phyloP scores from a whole-genome alignment of 129 eudicot species.

The Escallonia rubra region DNA sequence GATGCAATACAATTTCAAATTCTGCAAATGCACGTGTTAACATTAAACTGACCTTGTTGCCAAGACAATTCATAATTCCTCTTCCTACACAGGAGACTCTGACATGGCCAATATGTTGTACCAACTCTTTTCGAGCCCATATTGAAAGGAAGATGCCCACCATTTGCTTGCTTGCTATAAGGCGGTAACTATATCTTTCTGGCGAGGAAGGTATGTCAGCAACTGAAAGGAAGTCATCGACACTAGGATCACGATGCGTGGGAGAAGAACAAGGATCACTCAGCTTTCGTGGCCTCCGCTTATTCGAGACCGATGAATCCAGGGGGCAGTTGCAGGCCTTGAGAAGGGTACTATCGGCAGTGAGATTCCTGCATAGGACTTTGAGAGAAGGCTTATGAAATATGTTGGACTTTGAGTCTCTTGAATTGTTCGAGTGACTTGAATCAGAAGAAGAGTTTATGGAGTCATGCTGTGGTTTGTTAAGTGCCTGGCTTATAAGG shows the following conservation, averaged over 20 bases:
- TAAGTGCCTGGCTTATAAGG: conserved; percentile 65
- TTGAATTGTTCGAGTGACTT: conserved; percentile 2
- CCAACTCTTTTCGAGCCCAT: conserved; percentile 60
- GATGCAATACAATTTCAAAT: too few relatives aligned
- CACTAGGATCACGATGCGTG: conserved; percentile 6
- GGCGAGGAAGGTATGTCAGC: conserved; percentile 26
- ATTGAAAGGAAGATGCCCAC: conserved; percentile 68
- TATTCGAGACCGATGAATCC: conserved; percentile 20
- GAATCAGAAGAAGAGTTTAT: conserved; percentile 16
- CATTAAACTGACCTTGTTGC: conserved; percentile 53
- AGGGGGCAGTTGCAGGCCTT: conserved; percentile 52
- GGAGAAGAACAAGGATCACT: conserved; percentile 32
- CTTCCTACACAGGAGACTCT: conserved; percentile 52
- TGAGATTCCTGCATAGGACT: conserved; percentile 37
- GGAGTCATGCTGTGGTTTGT: conserved; percentile 40
- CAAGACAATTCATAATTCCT: conserved; percentile 78
- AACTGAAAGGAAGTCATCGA: conserved; percentile 24
- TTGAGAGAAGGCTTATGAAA: conserved; percentile 58
- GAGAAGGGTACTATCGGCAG: conserved; percentile 34
- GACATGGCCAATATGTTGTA: conserved; percentile 54
- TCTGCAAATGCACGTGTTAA: not conserved
- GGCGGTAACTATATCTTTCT: conserved; percentile 35
- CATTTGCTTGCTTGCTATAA: conserved; percentile 72
- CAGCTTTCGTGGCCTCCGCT: conserved; percentile 21
- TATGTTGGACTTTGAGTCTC: conserved; percentile 28